Conservation (phyloP, 2,329 filamentous ascomycete species). For the Ciborinia camelliae region DNA sequence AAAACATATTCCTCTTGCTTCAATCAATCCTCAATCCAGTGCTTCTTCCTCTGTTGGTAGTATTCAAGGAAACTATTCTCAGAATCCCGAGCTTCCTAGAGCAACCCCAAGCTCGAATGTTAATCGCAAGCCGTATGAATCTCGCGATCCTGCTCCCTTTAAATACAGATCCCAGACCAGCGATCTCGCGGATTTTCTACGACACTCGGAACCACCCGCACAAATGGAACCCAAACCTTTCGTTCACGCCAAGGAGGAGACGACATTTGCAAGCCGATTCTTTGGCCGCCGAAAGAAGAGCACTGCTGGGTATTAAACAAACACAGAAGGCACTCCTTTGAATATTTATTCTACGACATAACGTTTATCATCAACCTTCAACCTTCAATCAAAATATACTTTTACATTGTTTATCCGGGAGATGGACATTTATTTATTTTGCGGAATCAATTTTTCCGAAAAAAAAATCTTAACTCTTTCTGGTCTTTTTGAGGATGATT, state of each 20-base stretch:
- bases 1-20: constrained; percentile 29
- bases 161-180: constrained; percentile 46
- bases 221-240: constrained; percentile 8
- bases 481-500: neutral
- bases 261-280: constrained; percentile 18
- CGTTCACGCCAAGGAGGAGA: constrained; percentile 15
- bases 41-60: constrained; percentile 54
- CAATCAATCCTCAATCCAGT: constrained; percentile 44
- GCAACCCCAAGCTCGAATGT: constrained; percentile 29
- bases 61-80: constrained; percentile 24
- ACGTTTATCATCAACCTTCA: neutral
- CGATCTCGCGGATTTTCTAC: constrained; percentile 69
- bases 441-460: neutral
- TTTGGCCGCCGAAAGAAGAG: constrained; percentile 19
- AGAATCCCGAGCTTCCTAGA: constrained; percentile 28
- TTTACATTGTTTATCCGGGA: neutral
- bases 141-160: constrained; percentile 31
- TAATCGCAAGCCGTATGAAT: constrained; percentile 51
- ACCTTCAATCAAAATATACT: neutral
- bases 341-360: neutral
- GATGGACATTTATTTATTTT: neutral
- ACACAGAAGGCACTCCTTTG: no score
- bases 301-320: constrained; percentile 8
- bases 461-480: neutral
- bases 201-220: constrained; percentile 30